Evolutionary conservation across 106 monocot genomes (phyloP), one percentile per base, ranked within the genome.

Genomic region (Dioscorea zingiberensis): DNA sequence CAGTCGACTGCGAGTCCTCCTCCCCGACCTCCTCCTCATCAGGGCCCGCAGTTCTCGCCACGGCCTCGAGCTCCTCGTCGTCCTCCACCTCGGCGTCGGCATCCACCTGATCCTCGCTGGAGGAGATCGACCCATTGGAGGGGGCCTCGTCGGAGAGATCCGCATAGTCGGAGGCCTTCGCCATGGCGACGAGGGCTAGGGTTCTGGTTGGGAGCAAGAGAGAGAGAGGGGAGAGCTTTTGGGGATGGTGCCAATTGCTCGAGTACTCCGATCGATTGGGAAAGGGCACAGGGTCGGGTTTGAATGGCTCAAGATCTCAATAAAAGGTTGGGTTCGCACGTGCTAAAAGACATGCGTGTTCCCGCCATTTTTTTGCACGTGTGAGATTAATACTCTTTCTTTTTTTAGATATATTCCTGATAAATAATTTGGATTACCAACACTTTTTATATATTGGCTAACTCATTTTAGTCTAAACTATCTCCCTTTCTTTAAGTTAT

Each of bases 61-160:
- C 87, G 9, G 71, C 80, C 69, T 87, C 83, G 63, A 87, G 76
- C 77, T 87, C 87, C 68, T 87, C 87, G 59, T 80, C 87, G 74
- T 87, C 87, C 47, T 77, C 74, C 68, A 68, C 79, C 46, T 71
- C 83, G 7, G 38, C 62, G 23, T 26, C 54, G 19, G 49, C 21
- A 24, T n/a, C 70, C 32, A 13, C 63, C 47, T 68, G 68, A 23
- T 73, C 76, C 32, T 76, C 77, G 25, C 46, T 59, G 32, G 71
- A 79, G 54, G 75, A 76, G 47, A 54, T 58, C 28, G 78, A 78
- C 23, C 25, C 48, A 48, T 23, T 73, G 21, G 84, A 77, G 46
- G 76, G 60, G 0, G 18, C 66, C 26, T 82, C 82, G 21, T 83
- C 82, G 25, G 87, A 83, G 59, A 67, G 74, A 9, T 76, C 79